These are phyloP conservation scores for Kodamaea suecica DNA, from an alignment of 1,139 yeast genomes.

Conservation along the genomic window DNA sequence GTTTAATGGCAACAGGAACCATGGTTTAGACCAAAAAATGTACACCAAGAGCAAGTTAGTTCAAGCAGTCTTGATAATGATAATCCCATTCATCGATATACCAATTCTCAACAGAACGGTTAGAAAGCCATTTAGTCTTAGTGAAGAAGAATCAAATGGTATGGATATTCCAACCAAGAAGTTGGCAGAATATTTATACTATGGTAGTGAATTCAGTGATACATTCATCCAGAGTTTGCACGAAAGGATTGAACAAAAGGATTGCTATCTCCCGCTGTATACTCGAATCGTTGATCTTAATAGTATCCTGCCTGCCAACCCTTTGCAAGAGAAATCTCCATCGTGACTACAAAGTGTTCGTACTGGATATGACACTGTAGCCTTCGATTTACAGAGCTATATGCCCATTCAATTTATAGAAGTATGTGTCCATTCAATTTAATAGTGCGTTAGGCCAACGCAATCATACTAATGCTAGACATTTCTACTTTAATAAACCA, in stretches of 20 bases:
- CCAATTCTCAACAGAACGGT: slow-evolving; percentile 12
- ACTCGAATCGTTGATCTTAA: not conserved
- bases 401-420: too few relatives aligned
- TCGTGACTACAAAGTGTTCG: too few relatives aligned
- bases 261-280: slow-evolving; percentile 25
- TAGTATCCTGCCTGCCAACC: not conserved
- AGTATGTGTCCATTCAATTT: too few relatives aligned
- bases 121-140: slow-evolving; percentile 1
- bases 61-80: slow-evolving; percentile 20
- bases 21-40: slow-evolving; percentile 10
- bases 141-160: slow-evolving; percentile 1
- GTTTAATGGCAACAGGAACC: slow-evolving; percentile 28
- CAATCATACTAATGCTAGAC: too few relatives aligned
- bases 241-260: slow-evolving; percentile 19
- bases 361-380: too few relatives aligned
- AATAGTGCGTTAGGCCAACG: too few relatives aligned
- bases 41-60: slow-evolving; percentile 16
- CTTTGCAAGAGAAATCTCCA: not conserved
- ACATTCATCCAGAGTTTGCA: slow-evolving; percentile 19
- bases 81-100: slow-evolving; percentile 34
- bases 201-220: slow-evolving; percentile 16
- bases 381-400: too few relatives aligned
- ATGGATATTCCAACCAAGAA: not conserved
- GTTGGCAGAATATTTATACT: slow-evolving; percentile 12
- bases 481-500: too few relatives aligned